Base-by-base conservation (phyloP, 495 filamentous ascomycete species). In the Hyphodiscus hymeniophilus region DNA sequence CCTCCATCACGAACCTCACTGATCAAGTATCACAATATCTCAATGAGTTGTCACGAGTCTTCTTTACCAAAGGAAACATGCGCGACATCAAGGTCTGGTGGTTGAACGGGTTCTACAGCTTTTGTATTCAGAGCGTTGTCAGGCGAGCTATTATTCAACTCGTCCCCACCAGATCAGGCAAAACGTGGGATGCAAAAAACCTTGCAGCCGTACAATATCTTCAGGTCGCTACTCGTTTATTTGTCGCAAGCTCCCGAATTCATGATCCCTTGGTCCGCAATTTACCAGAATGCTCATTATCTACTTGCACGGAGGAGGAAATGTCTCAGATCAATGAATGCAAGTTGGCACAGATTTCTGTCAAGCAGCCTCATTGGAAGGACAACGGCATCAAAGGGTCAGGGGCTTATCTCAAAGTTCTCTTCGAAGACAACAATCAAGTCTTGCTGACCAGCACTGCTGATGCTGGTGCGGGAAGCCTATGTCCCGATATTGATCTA, bases 1-100 rank as follows among this genome's bases (percentile, higher is more conserved):
- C 18, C 10, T 17, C 10, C 31, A 46, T 46, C 21, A 54, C 41
- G 3, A 58, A 56, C 11, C 45, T 64, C 18, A 43, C 24, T 15
- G 39, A 34, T 6, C 43, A 50, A 17, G 32, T 62, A 3, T 40
- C 47, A 17, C 31, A 47, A 0, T 66, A 61, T 30, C 35, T 60
- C 45, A 52, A 57, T 13, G 63, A 64, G 35, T 50, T 66, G 4
- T 64, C 63, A 0, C 45, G 57, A 0, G 61, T 66, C 15, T 60
- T 66, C 13, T 66, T 66, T 44, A 60, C 63, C 45, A 64, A 64
- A 47, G 57, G 62, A 35, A 66, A 66, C 13, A 62, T 62, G 51
- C 48, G 60, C 10, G 57, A 62, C 32, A 45, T 57, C 24, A 11
- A 31, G 8, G 44, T 55, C 11, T 66, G 59, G 59, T 66, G 61